Evolutionary conservation across 352 stramenopile genomes (phyloP).

Genomic region (Albugo candida): DNA sequence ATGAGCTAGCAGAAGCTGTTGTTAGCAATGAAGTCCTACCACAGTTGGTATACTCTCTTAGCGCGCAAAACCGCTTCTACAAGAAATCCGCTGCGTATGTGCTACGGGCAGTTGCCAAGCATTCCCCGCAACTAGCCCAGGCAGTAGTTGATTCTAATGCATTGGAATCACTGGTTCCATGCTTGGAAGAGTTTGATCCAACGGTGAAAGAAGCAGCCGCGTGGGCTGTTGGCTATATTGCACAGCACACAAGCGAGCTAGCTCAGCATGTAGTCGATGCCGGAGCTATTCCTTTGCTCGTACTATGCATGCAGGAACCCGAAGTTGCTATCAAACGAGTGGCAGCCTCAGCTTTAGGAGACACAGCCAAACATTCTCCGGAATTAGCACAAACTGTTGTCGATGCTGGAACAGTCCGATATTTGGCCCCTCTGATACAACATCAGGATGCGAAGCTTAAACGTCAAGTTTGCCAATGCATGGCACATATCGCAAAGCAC

Average conservation of each 20-base stretch:
- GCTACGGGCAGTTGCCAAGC: constrained; percentile 85
- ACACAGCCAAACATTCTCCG: constrained; percentile 91
- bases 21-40: constrained; percentile 92
- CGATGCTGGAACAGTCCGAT: constrained; percentile 83
- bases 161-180: constrained; percentile 83
- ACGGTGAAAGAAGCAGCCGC: constrained; percentile 88
- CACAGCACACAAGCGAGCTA: constrained; percentile 84
- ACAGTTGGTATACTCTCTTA: constrained; percentile 91
- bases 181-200: constrained; percentile 90
- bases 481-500: constrained; percentile 91
- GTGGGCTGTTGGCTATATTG: constrained; percentile 92
- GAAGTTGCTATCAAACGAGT: constrained; percentile 91
- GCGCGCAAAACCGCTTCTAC: constrained; percentile 90
- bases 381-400: constrained; percentile 87
- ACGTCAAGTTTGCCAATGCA: constrained; percentile 74
- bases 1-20: constrained; percentile 86
- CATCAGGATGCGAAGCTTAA: constrained; percentile 91
- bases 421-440: constrained; percentile 85
- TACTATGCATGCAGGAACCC: constrained; percentile 90
- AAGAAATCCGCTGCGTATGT: constrained; percentile 92
- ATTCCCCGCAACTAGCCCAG: constrained; percentile 87
- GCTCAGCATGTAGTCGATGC: constrained; percentile 87
- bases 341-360: constrained; percentile 79
- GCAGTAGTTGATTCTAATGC: constrained; percentile 86
- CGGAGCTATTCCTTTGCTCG: constrained; percentile 82